These are phyloP conservation scores for Fusarium sublunatum DNA, from an alignment of 2,329 filamentous ascomycete species.

Conservation along the genomic window DNA sequence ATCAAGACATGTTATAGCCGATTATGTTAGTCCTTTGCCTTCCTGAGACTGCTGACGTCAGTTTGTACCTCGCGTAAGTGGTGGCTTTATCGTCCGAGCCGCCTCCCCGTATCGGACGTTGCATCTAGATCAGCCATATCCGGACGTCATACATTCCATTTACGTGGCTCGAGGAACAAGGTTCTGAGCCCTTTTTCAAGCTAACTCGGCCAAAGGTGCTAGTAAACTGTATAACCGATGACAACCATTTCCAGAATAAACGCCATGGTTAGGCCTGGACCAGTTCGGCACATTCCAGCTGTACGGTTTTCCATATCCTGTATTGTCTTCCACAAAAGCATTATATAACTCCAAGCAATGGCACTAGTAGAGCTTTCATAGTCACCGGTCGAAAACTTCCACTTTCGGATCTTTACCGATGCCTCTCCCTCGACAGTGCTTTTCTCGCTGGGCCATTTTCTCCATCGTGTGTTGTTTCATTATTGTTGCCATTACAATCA, in stretches of 20 bases:
- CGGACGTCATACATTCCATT: constrained; percentile 23
- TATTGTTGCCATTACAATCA: not conserved
- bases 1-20: too few relatives aligned
- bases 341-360: constrained; percentile 12
- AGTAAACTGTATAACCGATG: not conserved
- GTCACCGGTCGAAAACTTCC: not conserved
- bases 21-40: too few relatives aligned
- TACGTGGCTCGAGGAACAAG: not conserved
- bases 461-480: constrained; percentile 8
- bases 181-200: not conserved
- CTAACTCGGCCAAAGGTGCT: too few relatives aligned
- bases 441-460: constrained; percentile 12
- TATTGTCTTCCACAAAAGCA: not conserved
- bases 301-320: too few relatives aligned
- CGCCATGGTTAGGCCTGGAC: not conserved
- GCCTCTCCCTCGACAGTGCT: constrained; percentile 22
- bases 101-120: not conserved
- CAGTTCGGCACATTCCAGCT: not conserved
- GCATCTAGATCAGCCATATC: constrained; percentile 15
- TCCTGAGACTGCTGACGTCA: too few relatives aligned
- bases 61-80: too few relatives aligned
- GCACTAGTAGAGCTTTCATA: not conserved
- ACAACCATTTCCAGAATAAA: not conserved
- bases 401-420: not conserved
- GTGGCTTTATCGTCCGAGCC: not conserved